phyloP scores from a whole-genome alignment of 1,284 basidiomycete genomes.

The Spongispora temasekensis region DNA sequence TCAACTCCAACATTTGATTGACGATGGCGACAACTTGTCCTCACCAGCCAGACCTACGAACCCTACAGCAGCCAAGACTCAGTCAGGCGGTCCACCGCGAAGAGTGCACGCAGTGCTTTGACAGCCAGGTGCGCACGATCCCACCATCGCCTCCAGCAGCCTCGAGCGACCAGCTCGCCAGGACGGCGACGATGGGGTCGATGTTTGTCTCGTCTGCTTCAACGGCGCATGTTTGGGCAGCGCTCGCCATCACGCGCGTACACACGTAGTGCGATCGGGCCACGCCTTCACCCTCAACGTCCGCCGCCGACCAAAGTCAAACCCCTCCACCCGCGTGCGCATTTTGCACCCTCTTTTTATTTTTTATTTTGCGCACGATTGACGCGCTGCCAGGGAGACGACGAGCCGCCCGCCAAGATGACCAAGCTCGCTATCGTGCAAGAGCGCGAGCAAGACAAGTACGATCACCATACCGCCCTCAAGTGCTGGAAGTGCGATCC shows the following conservation, averaged over 20 bases:
- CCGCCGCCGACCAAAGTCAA: slow-evolving; percentile 72
- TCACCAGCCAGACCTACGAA: slow-evolving; percentile 23
- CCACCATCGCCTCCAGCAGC: not conserved
- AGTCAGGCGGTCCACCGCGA: slow-evolving; percentile 74
- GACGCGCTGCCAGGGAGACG: slow-evolving; percentile 41
- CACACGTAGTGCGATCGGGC: slow-evolving; percentile 70
- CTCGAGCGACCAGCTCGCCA: not conserved
- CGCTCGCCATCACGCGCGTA: slow-evolving; percentile 68
- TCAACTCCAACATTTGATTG: not conserved
- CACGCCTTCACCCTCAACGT: slow-evolving; percentile 86
- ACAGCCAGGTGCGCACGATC: slow-evolving; percentile 70
- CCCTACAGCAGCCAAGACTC: slow-evolving; percentile 39
- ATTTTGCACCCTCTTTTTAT: slow-evolving; percentile 38
- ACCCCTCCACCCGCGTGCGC: slow-evolving; percentile 66
- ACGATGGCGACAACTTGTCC: slow-evolving; percentile 30
- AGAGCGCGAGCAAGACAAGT: slow-evolving; percentile 88
- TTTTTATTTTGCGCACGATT: not conserved
- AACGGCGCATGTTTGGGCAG: slow-evolving; percentile 83
- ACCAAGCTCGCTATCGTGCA: slow-evolving; percentile 88
- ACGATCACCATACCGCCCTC: slow-evolving; percentile 67
- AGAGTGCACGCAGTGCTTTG: slow-evolving; percentile 96
- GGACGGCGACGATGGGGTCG: slow-evolving; percentile 77
- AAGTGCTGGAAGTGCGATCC: slow-evolving; percentile 79
- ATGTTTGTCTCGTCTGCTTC: slow-evolving; percentile 93
- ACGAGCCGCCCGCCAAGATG: slow-evolving; percentile 83